Base-by-base conservation (phyloP, 225 moss, liverwort and hornwort genomes). In the Ulota crispa region DNA sequence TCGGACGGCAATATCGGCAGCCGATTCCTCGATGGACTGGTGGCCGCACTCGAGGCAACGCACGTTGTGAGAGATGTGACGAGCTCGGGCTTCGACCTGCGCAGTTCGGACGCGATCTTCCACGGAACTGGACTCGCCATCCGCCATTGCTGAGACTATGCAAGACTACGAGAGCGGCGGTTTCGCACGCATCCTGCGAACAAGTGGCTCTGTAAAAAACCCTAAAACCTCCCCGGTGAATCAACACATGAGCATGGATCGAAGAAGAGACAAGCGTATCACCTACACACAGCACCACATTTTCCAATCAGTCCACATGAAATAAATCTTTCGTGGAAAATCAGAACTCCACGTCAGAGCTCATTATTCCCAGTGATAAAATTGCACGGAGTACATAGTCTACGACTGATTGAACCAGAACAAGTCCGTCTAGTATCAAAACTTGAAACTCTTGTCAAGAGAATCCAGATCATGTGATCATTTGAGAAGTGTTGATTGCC, bases 21-120 rank as follows among this genome's bases (percentile, higher is more conserved):
- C 92, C 8, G 96, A 96, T 68, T 96, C 96, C 87, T 96, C 95
- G 45, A 96, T 96, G 28, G 96, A 89, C 69, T 96, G 96, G 64
- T 96, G 96, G 36, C 96, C 96, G 47, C 96, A 96, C 75, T 93
- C 94, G 52, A 93, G 85, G 79, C 95, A 96, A 34, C 96, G 95
- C 45, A 96, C 95, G 59, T 96, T 96, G 82, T 95, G 96, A 26
- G 93, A 93, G 36, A 96, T 95, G 67, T 96, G 87, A 53, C 95
- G 96, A 4, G 96, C 96, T 13, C 95, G 93, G 41, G 96, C 96
- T 83, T 96, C 96, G 7, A 96, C 84, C 55, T 96, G 93, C 23
- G 94, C 96, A 28, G 77, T 67, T 24, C 91, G 88, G 43, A 96
- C 92, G 28, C 96, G 89, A 50, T 92, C 88, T 64, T 93, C 90